These are phyloP conservation scores for Populus pruinosa DNA, from an alignment of 345 rosid genomes.

Conservation along the genomic window DNA sequence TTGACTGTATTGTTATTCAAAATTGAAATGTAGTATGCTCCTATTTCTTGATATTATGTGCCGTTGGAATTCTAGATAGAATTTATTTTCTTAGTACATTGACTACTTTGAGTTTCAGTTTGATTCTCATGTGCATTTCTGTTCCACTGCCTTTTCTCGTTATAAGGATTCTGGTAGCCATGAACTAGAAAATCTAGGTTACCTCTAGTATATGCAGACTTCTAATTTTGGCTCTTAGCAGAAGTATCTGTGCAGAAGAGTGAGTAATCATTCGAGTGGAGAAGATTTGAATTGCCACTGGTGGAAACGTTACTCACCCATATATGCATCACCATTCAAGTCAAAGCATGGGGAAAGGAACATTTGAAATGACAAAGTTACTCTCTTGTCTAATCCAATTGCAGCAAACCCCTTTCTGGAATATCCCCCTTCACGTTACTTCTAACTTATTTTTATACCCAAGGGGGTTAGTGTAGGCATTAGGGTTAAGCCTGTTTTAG, in stretches of 20 bases:
- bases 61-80: not conserved
- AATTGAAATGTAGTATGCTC: not conserved
- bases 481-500: not conserved
- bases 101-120: slow-evolving; percentile 1
- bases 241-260: not conserved
- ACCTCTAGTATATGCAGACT: not conserved
- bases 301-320: not conserved
- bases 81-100: not conserved
- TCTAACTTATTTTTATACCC: not conserved
- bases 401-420: not conserved
- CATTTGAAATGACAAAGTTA: not conserved
- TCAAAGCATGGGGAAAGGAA: not conserved
- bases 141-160: not conserved
- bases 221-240: not conserved
- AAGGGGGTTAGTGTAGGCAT: not conserved
- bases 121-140: not conserved
- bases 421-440: not conserved
- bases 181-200: not conserved
- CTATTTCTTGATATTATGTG: not conserved
- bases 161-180: not conserved
- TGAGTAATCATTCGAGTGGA: not conserved
- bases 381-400: not conserved
- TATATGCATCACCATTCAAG: not conserved
- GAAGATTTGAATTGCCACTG: not conserved
- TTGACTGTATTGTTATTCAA: not conserved